Conservation (phyloP, 2,329 filamentous ascomycete species). For the Cytospora piceae region DNA sequence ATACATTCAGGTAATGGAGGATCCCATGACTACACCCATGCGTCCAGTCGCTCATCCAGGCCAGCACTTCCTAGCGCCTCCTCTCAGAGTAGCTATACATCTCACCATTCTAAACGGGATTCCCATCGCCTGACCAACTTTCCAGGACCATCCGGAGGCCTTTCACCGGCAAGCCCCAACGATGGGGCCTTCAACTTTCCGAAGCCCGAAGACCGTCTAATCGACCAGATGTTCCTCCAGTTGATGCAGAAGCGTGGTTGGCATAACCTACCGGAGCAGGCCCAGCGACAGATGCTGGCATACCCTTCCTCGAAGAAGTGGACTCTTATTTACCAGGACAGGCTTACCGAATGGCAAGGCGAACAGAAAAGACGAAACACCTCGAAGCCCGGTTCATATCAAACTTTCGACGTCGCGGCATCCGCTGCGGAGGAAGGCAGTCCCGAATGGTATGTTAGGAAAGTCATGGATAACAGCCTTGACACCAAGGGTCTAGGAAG, state of each 20-base stretch:
- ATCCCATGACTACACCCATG: conserved; percentile 44
- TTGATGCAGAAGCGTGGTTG: conserved; percentile 98
- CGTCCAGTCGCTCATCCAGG: conserved; percentile 52
- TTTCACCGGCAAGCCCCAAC: conserved; percentile 40
- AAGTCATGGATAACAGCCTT: conserved; percentile 94
- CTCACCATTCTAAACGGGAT: conserved; percentile 54
- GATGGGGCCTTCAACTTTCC: conserved; percentile 63
- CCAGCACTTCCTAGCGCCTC: conserved; percentile 59
- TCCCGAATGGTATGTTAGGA: conserved; percentile 97
- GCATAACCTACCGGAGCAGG: conserved; percentile 95
- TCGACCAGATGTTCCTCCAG: conserved; percentile 89
- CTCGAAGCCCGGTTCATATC: conserved; percentile 71
- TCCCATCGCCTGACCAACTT: conserved; percentile 62
- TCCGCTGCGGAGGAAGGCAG: conserved; percentile 93
- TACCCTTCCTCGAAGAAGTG: conserved; percentile 96
- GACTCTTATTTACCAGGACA: conserved; percentile 95
- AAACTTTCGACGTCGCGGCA: conserved; percentile 66
- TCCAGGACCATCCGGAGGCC: conserved; percentile 45
- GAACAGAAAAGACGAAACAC: conserved; percentile 87
- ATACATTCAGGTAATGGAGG: conserved; percentile 59
- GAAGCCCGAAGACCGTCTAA: conserved; percentile 75
- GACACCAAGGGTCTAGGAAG: conserved; percentile 90
- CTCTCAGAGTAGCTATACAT: conserved; percentile 59
- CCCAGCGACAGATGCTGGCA: conserved; percentile 91
- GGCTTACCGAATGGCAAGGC: conserved; percentile 88